Conservation (phyloP, 805 yeast genomes). For the Hanseniaspora vineae region DNA sequence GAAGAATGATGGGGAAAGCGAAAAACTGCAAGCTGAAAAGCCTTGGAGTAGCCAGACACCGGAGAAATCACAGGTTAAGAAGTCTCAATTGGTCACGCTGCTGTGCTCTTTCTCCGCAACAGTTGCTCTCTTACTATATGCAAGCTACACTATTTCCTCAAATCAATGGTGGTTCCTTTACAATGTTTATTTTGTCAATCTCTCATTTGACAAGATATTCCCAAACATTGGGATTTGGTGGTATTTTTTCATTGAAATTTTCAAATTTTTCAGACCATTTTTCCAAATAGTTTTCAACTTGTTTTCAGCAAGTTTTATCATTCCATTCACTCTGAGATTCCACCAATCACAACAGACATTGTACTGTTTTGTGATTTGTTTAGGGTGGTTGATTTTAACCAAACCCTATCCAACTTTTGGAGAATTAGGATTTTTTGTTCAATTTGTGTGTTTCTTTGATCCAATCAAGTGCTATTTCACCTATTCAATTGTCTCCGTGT, state of each 20-base stretch:
- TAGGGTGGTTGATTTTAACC: slow-evolving; percentile 49
- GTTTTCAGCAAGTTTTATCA: slow-evolving; percentile 47
- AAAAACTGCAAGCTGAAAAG: slow-evolving; percentile 2
- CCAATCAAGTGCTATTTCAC: slow-evolving; percentile 34
- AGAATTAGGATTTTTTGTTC: slow-evolving; percentile 49
- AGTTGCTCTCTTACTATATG: slow-evolving; percentile 18
- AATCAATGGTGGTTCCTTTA: slow-evolving; percentile 33
- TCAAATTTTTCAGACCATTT: slow-evolving; percentile 75
- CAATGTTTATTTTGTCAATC: slow-evolving; percentile 42
- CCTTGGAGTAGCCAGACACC: too few relatives aligned
- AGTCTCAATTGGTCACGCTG: slow-evolving; percentile 1
- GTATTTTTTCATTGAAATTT: slow-evolving; percentile 94
- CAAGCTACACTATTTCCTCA: slow-evolving; percentile 29
- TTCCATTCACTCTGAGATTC: slow-evolving; percentile 68
- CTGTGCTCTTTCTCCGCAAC: slow-evolving; percentile 18
- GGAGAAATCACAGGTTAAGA: not conserved
- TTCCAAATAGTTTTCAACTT: slow-evolving; percentile 76
- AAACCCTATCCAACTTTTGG: slow-evolving; percentile 80
- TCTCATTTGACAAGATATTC: slow-evolving; percentile 50
- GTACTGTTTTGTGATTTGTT: slow-evolving; percentile 35
- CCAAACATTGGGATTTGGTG: slow-evolving; percentile 98
- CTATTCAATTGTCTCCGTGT: slow-evolving; percentile 35
- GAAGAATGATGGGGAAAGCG: not conserved
- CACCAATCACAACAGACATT: slow-evolving; percentile 33
- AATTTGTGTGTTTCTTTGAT: slow-evolving; percentile 34